A percentile compares a stretch with the other conserved stretches of the same genome.
phyloP scores from a whole-genome alignment of 2,329 filamentous ascomycete genomes.

The Sclerotinia subarctica region DNA sequence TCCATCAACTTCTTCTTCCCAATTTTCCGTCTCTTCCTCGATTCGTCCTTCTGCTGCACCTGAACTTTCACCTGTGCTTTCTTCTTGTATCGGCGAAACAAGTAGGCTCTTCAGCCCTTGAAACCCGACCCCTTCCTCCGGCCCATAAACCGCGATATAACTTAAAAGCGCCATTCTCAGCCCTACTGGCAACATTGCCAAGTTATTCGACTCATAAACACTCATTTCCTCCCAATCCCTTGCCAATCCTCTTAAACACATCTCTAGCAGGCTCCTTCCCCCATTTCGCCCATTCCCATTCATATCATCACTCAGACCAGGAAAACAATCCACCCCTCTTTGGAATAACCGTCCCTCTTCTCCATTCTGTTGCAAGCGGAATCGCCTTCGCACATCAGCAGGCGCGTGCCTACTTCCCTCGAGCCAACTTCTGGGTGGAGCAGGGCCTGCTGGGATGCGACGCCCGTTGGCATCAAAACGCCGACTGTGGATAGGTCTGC shows the following conservation, averaged over 20 bases:
- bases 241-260: conserved; percentile 50
- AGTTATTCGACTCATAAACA: conserved; percentile 54
- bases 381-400: conserved; percentile 10
- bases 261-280: conserved; percentile 44
- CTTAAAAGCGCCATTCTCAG: conserved; percentile 52
- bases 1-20: conserved; percentile 23
- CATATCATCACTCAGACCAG: conserved; percentile 40
- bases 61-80: background rate
- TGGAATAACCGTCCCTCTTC: conserved; percentile 35
- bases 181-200: conserved; percentile 54
- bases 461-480: conserved; percentile 49
- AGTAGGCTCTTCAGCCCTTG: conserved; percentile 51
- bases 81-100: conserved; percentile 32
- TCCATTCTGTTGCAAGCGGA: background rate
- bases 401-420: conserved; percentile 38
- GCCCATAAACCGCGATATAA: conserved; percentile 46
- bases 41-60: background rate
- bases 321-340: conserved; percentile 34
- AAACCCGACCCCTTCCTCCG: conserved; percentile 48
- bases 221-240: conserved; percentile 54
- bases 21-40: conserved; percentile 28
- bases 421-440: conserved; percentile 58
- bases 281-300: background rate
- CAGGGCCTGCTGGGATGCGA: conserved; percentile 55
- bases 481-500: conserved; percentile 38